Evolutionary conservation across 164 flowering plant genomes (phyloP).

Genomic region (Warburgia ugandensis): DNA sequence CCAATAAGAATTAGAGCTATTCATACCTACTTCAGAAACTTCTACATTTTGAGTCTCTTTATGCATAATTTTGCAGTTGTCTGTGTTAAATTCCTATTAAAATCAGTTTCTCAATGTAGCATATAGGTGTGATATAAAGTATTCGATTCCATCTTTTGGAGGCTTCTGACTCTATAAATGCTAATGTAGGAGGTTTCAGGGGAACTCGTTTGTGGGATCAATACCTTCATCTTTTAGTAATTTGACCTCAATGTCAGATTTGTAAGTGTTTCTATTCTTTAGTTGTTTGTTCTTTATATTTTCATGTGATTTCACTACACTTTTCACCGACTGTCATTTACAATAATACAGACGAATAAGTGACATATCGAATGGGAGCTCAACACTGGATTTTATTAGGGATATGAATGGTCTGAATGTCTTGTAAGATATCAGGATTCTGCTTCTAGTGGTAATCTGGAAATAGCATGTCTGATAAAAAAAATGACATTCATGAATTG

Average conservation of each 20-base stretch:
- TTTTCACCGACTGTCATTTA: constrained; percentile 5
- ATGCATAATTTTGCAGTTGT: no score
- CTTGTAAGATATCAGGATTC: constrained; percentile 32
- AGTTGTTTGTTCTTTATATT: background rate
- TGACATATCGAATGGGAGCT: constrained; percentile 56
- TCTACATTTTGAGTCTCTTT: no score
- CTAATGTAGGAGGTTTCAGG: constrained; percentile 52
- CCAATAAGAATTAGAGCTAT: background rate
- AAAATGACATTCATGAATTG: background rate
- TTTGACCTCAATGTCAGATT: constrained; percentile 42
- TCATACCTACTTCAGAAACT: no score
- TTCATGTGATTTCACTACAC: background rate
- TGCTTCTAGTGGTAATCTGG: background rate
- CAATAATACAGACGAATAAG: constrained; percentile 45
- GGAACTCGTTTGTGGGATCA: constrained; percentile 67
- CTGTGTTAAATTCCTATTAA: background rate
- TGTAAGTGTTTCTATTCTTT: constrained; percentile 36
- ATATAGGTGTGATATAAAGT: background rate
- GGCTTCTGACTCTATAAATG: constrained; percentile 1
- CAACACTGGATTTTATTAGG: constrained; percentile 46
- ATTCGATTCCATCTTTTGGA: background rate
- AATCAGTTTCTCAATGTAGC: background rate
- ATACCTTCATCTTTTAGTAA: constrained; percentile 57
- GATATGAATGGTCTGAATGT: constrained; percentile 40
- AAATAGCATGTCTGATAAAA: background rate